Percentiles rank a stretch among this genome's conserved stretches.
These are phyloP conservation scores for Zymoseptoria tritici DNA, from an alignment of 2,329 filamentous ascomycete species.

Conservation along the genomic window DNA sequence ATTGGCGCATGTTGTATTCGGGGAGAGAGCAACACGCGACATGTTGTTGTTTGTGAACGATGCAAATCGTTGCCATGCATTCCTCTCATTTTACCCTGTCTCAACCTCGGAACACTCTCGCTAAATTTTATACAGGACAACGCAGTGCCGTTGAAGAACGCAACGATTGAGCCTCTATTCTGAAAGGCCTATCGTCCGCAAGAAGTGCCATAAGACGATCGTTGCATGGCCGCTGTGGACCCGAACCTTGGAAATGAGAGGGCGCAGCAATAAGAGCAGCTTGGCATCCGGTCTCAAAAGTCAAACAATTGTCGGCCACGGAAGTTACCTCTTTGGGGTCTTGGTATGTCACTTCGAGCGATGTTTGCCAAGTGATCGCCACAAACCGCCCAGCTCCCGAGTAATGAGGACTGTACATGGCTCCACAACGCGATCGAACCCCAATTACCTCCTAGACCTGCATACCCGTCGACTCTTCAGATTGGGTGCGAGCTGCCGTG, in stretches of 20 bases:
- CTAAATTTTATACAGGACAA: neutral
- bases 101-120: neutral
- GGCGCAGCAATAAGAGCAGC: neutral
- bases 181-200: neutral
- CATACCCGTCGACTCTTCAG: neutral
- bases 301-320: neutral
- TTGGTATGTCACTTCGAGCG: neutral
- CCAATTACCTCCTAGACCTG: neutral
- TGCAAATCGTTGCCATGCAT: neutral
- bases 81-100: neutral
- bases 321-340: neutral
- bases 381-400: neutral
- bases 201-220: neutral
- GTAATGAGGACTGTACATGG: neutral
- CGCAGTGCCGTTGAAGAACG: neutral
- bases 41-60: neutral
- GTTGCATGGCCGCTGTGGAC: neutral
- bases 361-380: neutral
- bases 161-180: too few relatives aligned
- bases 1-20: neutral
- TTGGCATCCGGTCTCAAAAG: neutral
- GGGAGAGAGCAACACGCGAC: too few relatives aligned
- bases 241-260: neutral
- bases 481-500: neutral
- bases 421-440: neutral